A percentile compares a stretch with the other conserved stretches of the same genome.
Conservation (phyloP, 2,329 filamentous ascomycete genomes). For the Aspergillus sp. region DNA sequence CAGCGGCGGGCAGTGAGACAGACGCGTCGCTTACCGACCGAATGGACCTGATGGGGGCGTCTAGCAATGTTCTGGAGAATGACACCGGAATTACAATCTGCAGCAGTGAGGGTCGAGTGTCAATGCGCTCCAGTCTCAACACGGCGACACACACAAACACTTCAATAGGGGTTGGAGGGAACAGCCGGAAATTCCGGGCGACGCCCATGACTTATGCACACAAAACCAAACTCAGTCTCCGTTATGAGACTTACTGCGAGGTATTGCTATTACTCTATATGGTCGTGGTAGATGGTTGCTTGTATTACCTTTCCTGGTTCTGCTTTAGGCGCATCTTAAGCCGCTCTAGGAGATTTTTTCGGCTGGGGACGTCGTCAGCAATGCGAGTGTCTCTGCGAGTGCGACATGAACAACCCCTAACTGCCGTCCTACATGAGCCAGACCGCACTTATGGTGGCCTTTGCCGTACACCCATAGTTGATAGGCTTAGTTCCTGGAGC, state of each 20-base stretch:
- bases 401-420: neutral
- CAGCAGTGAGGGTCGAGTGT: neutral
- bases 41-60: neutral
- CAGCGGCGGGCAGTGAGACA: constrained; percentile 5
- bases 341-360: neutral
- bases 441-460: neutral
- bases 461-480: neutral
- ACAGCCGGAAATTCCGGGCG: neutral
- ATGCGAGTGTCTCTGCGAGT: neutral
- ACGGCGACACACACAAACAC: neutral
- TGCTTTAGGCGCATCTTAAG: neutral
- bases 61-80: neutral
- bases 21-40: constrained; percentile 1
- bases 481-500: neutral
- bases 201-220: neutral
- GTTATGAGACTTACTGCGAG: neutral
- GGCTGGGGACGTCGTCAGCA: neutral
- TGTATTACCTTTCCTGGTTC: neutral
- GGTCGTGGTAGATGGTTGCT: neutral
- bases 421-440: neutral
- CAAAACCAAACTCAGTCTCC: neutral
- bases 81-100: constrained; percentile 1
- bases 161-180: neutral
- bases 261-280: too few species aligned
- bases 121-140: neutral